Conservation (phyloP, 768 basidiomycete genomes). For the Phanerodontia chrysosporium region DNA sequence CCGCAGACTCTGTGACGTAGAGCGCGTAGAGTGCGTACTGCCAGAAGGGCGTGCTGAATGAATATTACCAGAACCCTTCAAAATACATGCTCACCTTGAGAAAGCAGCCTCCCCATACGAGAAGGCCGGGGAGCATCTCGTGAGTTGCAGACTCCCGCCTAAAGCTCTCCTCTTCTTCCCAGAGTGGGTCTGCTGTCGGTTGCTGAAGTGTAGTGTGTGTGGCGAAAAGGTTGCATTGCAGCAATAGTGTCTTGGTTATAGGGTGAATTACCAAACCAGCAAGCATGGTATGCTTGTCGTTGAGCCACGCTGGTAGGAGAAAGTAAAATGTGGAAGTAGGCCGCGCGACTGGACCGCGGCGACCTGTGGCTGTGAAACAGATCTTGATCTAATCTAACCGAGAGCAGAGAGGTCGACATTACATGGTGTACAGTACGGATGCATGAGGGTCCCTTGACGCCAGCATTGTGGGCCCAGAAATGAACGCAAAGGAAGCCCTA, state of each 20-base stretch:
- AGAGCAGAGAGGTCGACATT: too few species aligned
- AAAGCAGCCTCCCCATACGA: background rate
- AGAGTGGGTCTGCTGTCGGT: background rate
- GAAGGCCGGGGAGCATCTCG: background rate
- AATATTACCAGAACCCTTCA: background rate
- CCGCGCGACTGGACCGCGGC: too few species aligned
- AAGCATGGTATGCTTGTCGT: too few species aligned
- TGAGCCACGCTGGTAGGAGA: too few species aligned
- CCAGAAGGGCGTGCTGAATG: background rate
- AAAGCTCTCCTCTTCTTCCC: background rate
- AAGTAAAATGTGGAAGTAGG: too few species aligned
- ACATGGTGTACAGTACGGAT: too few species aligned
- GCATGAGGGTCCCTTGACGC: too few species aligned
- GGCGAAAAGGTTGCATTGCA: background rate
- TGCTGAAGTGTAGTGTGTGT: background rate
- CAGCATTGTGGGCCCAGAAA: too few species aligned
- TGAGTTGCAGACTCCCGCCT: background rate
- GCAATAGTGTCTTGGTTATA: background rate
- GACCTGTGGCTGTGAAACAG: too few species aligned
- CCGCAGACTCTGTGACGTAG: background rate
- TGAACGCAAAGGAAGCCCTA: background rate
- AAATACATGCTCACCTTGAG: background rate
- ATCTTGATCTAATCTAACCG: too few species aligned
- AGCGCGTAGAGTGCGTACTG: background rate
- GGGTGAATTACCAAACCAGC: too few species aligned